Percentiles rank a stretch among this genome's conserved stretches.
These are phyloP conservation scores for Boletus eberwhitei DNA, from an alignment of 768 basidiomycete species.

Conservation along the genomic window DNA sequence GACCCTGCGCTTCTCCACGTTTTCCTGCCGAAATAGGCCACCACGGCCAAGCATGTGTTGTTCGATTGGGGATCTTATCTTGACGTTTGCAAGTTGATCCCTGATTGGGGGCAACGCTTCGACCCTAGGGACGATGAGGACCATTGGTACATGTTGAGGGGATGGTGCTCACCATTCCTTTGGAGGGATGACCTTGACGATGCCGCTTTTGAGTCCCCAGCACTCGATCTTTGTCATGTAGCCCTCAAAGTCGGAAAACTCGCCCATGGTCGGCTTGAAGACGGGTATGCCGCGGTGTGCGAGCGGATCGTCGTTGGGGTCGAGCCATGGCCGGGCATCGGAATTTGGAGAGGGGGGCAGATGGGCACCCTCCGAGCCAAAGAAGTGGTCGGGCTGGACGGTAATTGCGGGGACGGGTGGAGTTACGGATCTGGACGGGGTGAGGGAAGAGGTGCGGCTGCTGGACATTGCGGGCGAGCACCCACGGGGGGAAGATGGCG, in stretches of 20 bases:
- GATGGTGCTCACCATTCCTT: slow-evolving; percentile 73
- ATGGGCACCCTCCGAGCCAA: slow-evolving; percentile 47
- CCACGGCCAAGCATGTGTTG: slow-evolving; percentile 86
- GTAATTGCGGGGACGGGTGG: slow-evolving; percentile 39
- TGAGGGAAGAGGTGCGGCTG: slow-evolving; percentile 32
- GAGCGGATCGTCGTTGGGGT: slow-evolving; percentile 76
- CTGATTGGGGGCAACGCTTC: slow-evolving; percentile 68
- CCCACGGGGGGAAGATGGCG: slow-evolving; percentile 3
- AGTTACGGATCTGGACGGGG: slow-evolving; percentile 50
- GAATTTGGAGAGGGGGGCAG: slow-evolving; percentile 61
- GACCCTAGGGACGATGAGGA: slow-evolving; percentile 46
- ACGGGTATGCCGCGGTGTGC: slow-evolving; percentile 93
- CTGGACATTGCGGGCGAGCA: slow-evolving; percentile 18
- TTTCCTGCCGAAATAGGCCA: slow-evolving; percentile 87
- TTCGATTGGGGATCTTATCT: slow-evolving; percentile 88
- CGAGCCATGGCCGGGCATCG: slow-evolving; percentile 61
- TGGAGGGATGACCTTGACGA: slow-evolving; percentile 95
- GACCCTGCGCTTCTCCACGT: slow-evolving; percentile 79
- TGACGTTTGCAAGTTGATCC: slow-evolving; percentile 67
- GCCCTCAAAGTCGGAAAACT: slow-evolving; percentile 88
- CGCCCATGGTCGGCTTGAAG: slow-evolving; percentile 90
- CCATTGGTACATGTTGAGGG: slow-evolving; percentile 14
- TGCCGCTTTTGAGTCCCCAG: slow-evolving; percentile 90
- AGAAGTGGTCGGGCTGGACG: slow-evolving; percentile 83
- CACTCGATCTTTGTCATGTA: slow-evolving; percentile 85